A percentile compares a stretch with the other conserved stretches of the same genome.
Evolutionary conservation across 31 red algal genomes (phyloP).

Genomic region (Porphyra umbilicalis): DNA sequence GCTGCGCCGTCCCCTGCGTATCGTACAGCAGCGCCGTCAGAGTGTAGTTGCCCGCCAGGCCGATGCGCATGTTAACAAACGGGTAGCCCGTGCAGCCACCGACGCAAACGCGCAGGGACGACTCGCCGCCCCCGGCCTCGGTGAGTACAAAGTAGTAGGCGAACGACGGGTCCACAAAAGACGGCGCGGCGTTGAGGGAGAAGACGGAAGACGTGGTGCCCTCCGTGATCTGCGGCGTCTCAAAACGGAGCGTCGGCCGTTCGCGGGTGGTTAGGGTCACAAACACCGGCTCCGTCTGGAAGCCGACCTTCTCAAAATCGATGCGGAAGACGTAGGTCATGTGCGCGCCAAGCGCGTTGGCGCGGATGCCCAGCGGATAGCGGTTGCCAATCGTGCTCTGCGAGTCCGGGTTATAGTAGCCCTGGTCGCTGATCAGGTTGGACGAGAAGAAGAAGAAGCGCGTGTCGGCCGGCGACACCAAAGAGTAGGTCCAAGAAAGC

Average conservation of each 20-base stretch:
- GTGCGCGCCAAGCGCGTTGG: constrained; percentile 18
- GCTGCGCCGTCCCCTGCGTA: constrained; percentile 52
- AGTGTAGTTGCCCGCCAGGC: constrained; percentile 28
- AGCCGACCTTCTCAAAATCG: constrained; percentile 19
- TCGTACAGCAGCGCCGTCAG: constrained; percentile 39
- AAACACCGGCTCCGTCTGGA: constrained; percentile 8
- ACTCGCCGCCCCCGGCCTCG: constrained; percentile 3
- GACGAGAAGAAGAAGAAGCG: constrained; percentile 35
- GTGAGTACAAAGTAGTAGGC: constrained; percentile 55
- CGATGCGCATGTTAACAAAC: constrained; percentile 45
- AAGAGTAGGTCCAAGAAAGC: constrained; percentile 41
- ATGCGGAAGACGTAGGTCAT: constrained; percentile 46
- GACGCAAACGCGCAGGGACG: constrained; percentile 35
- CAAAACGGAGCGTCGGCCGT: constrained; percentile 25
- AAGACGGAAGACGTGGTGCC: constrained; percentile 34
- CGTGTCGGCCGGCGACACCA: constrained; percentile 25
- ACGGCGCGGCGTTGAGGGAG: constrained; percentile 41
- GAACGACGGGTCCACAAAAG: constrained; percentile 17
- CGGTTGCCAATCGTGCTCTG: constrained; percentile 35
- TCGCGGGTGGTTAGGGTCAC: constrained; percentile 32
- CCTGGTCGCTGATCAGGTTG: constrained; percentile 34
- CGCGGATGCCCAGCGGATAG: constrained; percentile 47
- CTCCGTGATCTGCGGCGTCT: constrained; percentile 21
- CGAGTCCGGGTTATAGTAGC: constrained; percentile 40
- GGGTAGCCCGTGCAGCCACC: constrained; percentile 57